Percentiles rank a stretch among this genome's conserved stretches.
Evolutionary conservation across 768 basidiomycete genomes (phyloP).

Genomic region (Psilocybe tampanensis): DNA sequence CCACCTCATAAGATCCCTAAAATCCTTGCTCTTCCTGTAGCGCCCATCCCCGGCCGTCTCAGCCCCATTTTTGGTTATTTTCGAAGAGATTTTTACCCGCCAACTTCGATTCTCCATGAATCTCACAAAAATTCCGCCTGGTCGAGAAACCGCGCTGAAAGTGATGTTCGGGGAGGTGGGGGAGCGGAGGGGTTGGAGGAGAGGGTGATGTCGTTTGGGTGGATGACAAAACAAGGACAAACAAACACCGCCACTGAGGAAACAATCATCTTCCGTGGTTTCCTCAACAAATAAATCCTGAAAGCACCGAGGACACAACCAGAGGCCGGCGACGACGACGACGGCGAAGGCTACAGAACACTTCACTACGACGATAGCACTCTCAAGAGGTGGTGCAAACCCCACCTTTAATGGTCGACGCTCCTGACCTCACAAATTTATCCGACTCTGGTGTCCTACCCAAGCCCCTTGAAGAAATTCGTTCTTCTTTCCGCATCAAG

Average conservation of each 20-base stretch:
- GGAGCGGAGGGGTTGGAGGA: slow-evolving; percentile 10
- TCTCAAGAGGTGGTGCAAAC: slow-evolving; percentile 11
- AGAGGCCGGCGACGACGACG: slow-evolving; percentile 10
- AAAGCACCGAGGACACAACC: slow-evolving; percentile 10
- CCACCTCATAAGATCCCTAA: slow-evolving; percentile 12
- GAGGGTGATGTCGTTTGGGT: slow-evolving; percentile 2
- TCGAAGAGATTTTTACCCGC: slow-evolving; percentile 1
- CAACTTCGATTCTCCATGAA: neutral
- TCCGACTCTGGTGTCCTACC: slow-evolving; percentile 9
- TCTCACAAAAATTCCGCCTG: neutral
- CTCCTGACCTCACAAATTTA: slow-evolving; percentile 25
- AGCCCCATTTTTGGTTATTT: slow-evolving; percentile 7
- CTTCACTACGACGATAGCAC: neutral
- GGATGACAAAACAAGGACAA: slow-evolving; percentile 25
- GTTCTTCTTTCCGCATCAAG: slow-evolving; percentile 8
- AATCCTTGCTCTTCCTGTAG: slow-evolving; percentile 1
- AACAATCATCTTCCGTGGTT: slow-evolving; percentile 17
- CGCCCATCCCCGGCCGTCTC: neutral
- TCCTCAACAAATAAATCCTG: slow-evolving; percentile 15
- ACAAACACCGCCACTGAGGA: slow-evolving; percentile 29
- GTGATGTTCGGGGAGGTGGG: slow-evolving; percentile 3
- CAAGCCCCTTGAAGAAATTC: slow-evolving; percentile 11
- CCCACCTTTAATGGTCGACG: slow-evolving; percentile 24
- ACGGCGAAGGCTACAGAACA: slow-evolving; percentile 6
- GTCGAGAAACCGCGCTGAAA: neutral